phyloP scores from a whole-genome alignment of 2,329 filamentous ascomycete genomes.

The Bretziella fagacearum region DNA sequence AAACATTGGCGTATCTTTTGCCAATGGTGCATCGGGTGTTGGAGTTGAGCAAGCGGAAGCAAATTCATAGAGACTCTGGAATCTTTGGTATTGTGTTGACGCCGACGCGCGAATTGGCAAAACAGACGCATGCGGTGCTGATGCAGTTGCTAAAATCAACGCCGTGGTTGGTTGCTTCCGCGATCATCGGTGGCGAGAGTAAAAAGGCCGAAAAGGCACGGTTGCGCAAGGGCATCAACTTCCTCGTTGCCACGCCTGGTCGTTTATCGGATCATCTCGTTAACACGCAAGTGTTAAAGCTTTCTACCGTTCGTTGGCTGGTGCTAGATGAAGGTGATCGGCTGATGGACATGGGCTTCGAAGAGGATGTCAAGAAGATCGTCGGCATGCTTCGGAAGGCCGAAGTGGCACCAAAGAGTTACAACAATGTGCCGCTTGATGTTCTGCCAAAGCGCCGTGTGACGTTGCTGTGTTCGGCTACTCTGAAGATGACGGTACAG shows the following conservation, averaged over 20 bases:
- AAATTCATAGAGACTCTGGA: slow-evolving; percentile 68
- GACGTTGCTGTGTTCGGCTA: slow-evolving; percentile 87
- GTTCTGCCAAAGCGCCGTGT: slow-evolving; percentile 59
- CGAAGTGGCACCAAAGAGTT: slow-evolving; percentile 39
- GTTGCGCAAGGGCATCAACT: slow-evolving; percentile 84
- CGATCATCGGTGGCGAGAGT: slow-evolving; percentile 53
- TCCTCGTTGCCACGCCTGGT: slow-evolving; percentile 86
- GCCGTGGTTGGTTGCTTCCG: slow-evolving; percentile 86
- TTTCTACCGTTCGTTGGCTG: slow-evolving; percentile 82
- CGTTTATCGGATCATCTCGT: slow-evolving; percentile 81
- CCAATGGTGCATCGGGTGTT: slow-evolving; percentile 83
- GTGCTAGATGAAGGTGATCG: slow-evolving; percentile 92
- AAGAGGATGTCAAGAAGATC: slow-evolving; percentile 80
- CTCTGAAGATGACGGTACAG: slow-evolving; percentile 95
- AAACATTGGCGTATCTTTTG: slow-evolving; percentile 88
- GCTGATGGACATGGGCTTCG: slow-evolving; percentile 96
- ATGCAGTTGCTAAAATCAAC: slow-evolving; percentile 75
- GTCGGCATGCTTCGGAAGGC: slow-evolving; percentile 60
- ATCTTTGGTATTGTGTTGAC: slow-evolving; percentile 89
- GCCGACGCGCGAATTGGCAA: slow-evolving; percentile 83
- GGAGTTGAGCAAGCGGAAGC: slow-evolving; percentile 45
- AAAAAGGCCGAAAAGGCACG: slow-evolving; percentile 80
- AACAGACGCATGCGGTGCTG: slow-evolving; percentile 78
- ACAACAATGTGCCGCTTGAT: slow-evolving; percentile 39
- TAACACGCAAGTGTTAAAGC: slow-evolving; percentile 75